Conservation (phyloP, 2,329 filamentous ascomycete genomes). For the Tolypocladium paradoxum region DNA sequence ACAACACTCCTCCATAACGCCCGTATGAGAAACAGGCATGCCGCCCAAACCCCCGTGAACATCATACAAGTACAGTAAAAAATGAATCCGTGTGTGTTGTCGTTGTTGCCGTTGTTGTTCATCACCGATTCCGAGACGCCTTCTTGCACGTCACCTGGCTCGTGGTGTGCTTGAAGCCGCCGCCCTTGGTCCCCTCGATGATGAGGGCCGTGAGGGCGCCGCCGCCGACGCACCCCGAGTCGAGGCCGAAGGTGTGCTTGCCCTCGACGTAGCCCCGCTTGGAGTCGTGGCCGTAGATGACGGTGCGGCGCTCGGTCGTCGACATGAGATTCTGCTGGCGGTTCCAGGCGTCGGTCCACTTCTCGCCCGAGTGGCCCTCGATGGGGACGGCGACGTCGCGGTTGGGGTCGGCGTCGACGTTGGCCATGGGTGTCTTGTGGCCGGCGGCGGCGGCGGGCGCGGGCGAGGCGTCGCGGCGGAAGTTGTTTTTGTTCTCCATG, state of each 20-base stretch:
- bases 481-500: slow-evolving; percentile 12
- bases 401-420: slow-evolving; percentile 14
- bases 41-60: neutral
- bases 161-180: slow-evolving; percentile 23
- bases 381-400: slow-evolving; percentile 23
- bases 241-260: slow-evolving; percentile 72
- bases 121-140: neutral
- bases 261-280: slow-evolving; percentile 50
- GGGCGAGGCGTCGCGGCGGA: neutral
- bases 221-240: slow-evolving; percentile 72
- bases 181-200: slow-evolving; percentile 40
- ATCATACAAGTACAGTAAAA: neutral
- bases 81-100: too few relatives aligned
- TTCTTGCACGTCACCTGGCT: slow-evolving; percentile 30
- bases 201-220: slow-evolving; percentile 67
- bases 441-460: neutral
- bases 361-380: slow-evolving; percentile 40
- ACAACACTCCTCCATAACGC: neutral
- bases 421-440: neutral
- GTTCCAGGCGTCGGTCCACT: slow-evolving; percentile 59
- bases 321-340: slow-evolving; percentile 29
- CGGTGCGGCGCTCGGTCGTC: slow-evolving; percentile 40
- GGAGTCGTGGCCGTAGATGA: slow-evolving; percentile 84
- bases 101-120: neutral
- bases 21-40: neutral